Evolutionary conservation across 192 early-diverging fungal species (phyloP).

Genomic region (Backusella morwellensis): DNA sequence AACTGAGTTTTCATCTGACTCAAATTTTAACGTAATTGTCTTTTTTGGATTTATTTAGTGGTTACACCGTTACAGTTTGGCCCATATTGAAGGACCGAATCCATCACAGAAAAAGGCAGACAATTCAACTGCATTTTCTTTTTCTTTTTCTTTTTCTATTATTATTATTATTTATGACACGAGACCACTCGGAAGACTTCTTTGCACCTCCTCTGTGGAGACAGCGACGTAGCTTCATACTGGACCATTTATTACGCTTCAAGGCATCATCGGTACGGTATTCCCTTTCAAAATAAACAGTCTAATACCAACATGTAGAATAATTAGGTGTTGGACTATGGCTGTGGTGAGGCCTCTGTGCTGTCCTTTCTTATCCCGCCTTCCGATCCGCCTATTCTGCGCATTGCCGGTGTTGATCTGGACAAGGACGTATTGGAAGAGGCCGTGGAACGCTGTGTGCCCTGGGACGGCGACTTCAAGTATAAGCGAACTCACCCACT

Average conservation of each 20-base stretch:
- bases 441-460: constrained; percentile 45
- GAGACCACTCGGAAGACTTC: background rate
- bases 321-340: constrained; percentile 74
- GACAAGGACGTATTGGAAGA: constrained; percentile 46
- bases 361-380: constrained; percentile 58
- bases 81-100: too few species aligned
- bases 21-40: too few species aligned
- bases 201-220: constrained; percentile 76
- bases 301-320: constrained; percentile 29
- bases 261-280: background rate
- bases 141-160: background rate
- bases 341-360: constrained; percentile 83
- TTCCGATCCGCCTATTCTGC: constrained; percentile 49
- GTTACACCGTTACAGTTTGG: too few species aligned
- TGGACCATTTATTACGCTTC: constrained; percentile 36
- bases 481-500: constrained; percentile 61
- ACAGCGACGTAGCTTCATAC: constrained; percentile 71
- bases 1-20: too few species aligned
- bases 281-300: constrained; percentile 26
- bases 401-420: constrained; percentile 76
- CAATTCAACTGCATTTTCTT: background rate
- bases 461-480: constrained; percentile 54
- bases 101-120: too few species aligned
- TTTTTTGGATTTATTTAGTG: too few species aligned
- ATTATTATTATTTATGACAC: background rate